Base-by-base conservation (phyloP, 306 rosid species). In the Medicago ruthenica region DNA sequence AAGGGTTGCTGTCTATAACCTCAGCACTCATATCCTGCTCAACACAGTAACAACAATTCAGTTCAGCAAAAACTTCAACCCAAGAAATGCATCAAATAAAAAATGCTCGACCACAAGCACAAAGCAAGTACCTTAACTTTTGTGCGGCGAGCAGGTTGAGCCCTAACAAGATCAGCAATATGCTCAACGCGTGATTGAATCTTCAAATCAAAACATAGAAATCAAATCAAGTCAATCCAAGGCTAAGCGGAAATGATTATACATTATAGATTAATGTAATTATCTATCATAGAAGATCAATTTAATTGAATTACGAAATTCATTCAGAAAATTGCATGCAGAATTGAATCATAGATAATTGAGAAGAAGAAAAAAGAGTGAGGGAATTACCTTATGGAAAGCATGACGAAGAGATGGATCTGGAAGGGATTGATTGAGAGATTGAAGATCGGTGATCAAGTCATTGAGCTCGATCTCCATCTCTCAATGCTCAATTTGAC, bases 1-100 rank as follows among this genome's bases (percentile, higher is more conserved):
- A 92, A 2, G 99, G 99, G 79, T 92, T 95, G 87, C 99, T 95
- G 67, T 90, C 97, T 11, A 92, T 91, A 81, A 92, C 99, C 85
- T 92, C 97, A 7, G 97, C 86, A 58, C 99, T 95, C 99, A 95
- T 90, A 78, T 92, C 97, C 99, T 95, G 85, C 73, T 44, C 88
- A 86, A 74, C 83, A 83, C 7, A 47, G 16, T 27, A 68, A 63
- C 47, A 70, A 54, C 27, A 34, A 14, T 18, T 76, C 44, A 31
- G 58, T 71, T 75, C 53, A 79, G 53, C 12, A 69, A 59, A 53
- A 74, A 60, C 58, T 16, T 74, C 39, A 31, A 62, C 45, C 78
- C 40, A 14, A 69, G 36, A 54, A 66, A 82, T 34, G 48, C 75
- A 70, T 11, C 39, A 8, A 55, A 55, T 55, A 14, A 53, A 2